Conservation (phyloP, 2,329 filamentous ascomycete species). For the Trichophyton benhamiae region DNA sequence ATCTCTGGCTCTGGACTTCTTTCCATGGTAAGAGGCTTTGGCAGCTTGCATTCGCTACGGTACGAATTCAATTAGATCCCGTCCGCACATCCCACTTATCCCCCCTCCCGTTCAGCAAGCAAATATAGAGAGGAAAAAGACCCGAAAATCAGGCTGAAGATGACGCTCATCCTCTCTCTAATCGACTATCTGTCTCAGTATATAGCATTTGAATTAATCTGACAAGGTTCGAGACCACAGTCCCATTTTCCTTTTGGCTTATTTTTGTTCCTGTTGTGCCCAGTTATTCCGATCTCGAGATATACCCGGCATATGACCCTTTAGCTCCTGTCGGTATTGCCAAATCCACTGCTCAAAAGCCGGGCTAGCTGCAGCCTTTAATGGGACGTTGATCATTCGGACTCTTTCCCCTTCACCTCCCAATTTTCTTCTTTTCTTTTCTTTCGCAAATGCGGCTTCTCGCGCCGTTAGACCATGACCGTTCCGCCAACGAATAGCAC, state of each 20-base stretch:
- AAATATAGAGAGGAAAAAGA: neutral
- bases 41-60: neutral
- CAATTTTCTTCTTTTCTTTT: neutral
- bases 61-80: neutral
- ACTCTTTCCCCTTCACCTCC: neutral
- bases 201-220: neutral
- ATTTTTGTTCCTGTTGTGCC: neutral
- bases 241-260: neutral
- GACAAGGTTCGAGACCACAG: neutral
- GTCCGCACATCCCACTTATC: too few relatives aligned
- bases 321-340: neutral
- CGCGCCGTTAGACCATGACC: constrained; percentile 3
- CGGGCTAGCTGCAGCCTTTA: neutral
- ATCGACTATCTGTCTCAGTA: neutral
- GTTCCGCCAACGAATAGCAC: constrained; percentile 2
- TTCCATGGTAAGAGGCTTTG: neutral
- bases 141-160: neutral
- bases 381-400: neutral
- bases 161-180: neutral
- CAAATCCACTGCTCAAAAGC: neutral
- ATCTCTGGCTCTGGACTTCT: neutral
- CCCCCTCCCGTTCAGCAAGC: neutral
- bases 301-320: neutral
- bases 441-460: neutral
- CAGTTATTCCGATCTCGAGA: neutral